These are phyloP conservation scores for Juglanconis oblonga DNA, from an alignment of 2,329 filamentous ascomycete species.

Conservation along the genomic window DNA sequence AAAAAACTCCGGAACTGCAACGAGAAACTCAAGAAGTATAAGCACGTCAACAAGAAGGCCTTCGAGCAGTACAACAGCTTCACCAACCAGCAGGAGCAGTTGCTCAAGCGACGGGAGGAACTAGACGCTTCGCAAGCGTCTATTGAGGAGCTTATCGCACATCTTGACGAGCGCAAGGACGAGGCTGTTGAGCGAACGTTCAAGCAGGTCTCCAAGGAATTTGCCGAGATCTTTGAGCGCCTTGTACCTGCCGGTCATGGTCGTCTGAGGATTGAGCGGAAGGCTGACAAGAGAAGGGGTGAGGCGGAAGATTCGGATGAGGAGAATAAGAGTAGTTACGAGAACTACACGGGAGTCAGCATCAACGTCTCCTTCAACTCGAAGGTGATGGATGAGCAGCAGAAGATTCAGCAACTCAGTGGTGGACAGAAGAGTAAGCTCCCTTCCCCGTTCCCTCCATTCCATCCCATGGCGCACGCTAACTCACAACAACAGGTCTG, in stretches of 20 bases:
- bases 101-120: slow-evolving; percentile 81
- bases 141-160: slow-evolving; percentile 88
- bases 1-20: slow-evolving; percentile 83
- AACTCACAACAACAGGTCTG: slow-evolving; percentile 56
- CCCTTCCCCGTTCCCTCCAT: background rate
- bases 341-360: slow-evolving; percentile 94
- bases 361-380: slow-evolving; percentile 99
- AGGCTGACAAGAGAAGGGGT: slow-evolving; percentile 67
- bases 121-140: slow-evolving; percentile 81
- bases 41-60: slow-evolving; percentile 98
- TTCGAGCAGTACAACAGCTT: slow-evolving; percentile 99
- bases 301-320: slow-evolving; percentile 66
- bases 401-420: slow-evolving; percentile 93
- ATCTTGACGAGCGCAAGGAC: slow-evolving; percentile 92
- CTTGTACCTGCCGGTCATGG: slow-evolving; percentile 93
- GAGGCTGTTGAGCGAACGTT: slow-evolving; percentile 98
- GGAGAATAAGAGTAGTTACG: slow-evolving; percentile 68
- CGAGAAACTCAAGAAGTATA: slow-evolving; percentile 91
- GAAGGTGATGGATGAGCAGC: slow-evolving; percentile 91
- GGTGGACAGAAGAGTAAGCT: slow-evolving; percentile 93
- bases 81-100: slow-evolving; percentile 82
- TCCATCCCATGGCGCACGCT: background rate
- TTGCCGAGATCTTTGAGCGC: slow-evolving; percentile 88
- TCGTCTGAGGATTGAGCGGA: slow-evolving; percentile 86
- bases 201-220: slow-evolving; percentile 94